Conservation (phyloP, 1,284 basidiomycete genomes). For the Apiotrichum gamsii region DNA sequence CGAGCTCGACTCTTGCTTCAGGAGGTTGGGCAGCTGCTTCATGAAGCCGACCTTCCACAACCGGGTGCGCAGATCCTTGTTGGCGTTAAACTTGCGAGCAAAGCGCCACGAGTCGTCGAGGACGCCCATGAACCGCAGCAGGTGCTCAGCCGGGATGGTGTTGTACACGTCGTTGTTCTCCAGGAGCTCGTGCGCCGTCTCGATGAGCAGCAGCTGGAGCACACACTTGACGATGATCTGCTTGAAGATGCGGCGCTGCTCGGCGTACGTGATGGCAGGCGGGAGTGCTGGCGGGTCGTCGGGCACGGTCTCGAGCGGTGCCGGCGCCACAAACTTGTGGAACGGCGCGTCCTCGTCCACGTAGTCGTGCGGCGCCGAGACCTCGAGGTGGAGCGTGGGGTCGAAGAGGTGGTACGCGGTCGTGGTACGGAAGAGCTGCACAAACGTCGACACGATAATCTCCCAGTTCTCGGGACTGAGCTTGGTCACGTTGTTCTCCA, state of each 20-base stretch:
- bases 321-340: constrained; percentile 45
- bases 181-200: constrained; percentile 93
- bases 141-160: constrained; percentile 87
- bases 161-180: constrained; percentile 87
- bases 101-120: constrained; percentile 97
- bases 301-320: constrained; percentile 36
- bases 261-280: constrained; percentile 44
- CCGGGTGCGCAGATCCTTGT: constrained; percentile 92
- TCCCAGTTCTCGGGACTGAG: constrained; percentile 84
- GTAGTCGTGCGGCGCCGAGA: constrained; percentile 54
- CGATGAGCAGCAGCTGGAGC: constrained; percentile 90
- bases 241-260: constrained; percentile 87
- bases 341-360: constrained; percentile 52
- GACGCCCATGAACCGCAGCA: constrained; percentile 86
- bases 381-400: constrained; percentile 72
- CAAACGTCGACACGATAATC: constrained; percentile 84
- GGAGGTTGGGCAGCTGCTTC: constrained; percentile 96
- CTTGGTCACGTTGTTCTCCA: constrained; percentile 90
- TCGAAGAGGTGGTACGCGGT: constrained; percentile 98
- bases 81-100: constrained; percentile 93
- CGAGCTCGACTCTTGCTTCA: constrained; percentile 97
- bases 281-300: constrained; percentile 25
- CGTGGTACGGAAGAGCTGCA: constrained; percentile 92
- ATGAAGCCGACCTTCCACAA: constrained; percentile 99
- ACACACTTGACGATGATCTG: constrained; percentile 99